Conservation (phyloP, 345 rosid genomes). For the Brassica incana region DNA sequence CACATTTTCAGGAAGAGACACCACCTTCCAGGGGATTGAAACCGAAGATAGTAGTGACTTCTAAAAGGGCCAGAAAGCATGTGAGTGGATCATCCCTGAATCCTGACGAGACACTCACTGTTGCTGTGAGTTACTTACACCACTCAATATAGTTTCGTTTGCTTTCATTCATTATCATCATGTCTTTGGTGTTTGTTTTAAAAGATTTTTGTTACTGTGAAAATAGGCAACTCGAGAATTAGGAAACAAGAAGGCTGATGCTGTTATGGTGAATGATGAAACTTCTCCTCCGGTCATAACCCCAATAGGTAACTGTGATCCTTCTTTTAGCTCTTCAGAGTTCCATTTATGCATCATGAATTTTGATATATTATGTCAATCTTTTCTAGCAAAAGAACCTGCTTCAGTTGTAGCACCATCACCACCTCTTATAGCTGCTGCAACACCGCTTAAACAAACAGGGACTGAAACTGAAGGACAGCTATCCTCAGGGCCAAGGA, state of each 20-base stretch:
- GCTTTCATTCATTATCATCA: neutral
- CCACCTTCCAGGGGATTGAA: neutral
- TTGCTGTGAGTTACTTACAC: constrained; percentile 44
- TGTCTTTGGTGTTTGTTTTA: constrained; percentile 7
- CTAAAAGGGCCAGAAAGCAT: neutral
- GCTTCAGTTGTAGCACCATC: neutral
- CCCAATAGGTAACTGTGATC: constrained; percentile 24
- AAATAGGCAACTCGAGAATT: constrained; percentile 14
- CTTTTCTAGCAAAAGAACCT: neutral
- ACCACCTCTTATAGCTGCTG: neutral
- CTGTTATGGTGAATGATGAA: constrained; percentile 41
- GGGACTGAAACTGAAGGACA: neutral
- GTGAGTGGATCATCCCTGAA: neutral
- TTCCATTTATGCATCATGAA: neutral
- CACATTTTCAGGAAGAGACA: constrained; percentile 5
- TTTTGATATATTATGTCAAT: neutral
- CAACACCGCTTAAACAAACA: neutral
- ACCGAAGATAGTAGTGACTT: constrained; percentile 26
- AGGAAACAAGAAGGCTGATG: constrained; percentile 20
- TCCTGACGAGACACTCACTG: neutral
- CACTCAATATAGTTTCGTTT: neutral
- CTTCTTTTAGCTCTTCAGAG: neutral
- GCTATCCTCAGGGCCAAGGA: neutral
- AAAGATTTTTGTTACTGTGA: neutral
- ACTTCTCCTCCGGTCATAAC: constrained; percentile 20